A percentile compares a stretch with the other conserved stretches of the same genome.
These are phyloP conservation scores for Penicillium salamii DNA, from an alignment of 495 filamentous ascomycete genomes.

Conservation along the genomic window DNA sequence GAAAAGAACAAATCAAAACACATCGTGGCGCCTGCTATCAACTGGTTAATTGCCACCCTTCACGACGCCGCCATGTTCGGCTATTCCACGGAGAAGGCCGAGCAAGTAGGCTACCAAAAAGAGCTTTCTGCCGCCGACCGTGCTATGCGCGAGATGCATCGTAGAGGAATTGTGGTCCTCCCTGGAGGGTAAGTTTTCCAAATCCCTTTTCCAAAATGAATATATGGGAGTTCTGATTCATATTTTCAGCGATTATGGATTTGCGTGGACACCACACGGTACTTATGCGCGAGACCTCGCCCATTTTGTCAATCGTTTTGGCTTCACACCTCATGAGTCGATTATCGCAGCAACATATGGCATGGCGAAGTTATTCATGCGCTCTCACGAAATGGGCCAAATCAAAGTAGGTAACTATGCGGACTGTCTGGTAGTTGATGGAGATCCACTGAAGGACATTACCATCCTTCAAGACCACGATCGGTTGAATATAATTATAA, in stretches of 20 bases:
- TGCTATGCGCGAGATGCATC: constrained; percentile 47
- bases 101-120: constrained; percentile 43
- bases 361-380: constrained; percentile 50
- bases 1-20: constrained; percentile 43
- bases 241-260: constrained; percentile 45
- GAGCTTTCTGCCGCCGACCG: constrained; percentile 42
- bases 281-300: constrained; percentile 49
- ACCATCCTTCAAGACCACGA: constrained; percentile 45
- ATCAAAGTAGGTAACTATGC: constrained; percentile 47
- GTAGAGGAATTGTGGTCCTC: constrained; percentile 44
- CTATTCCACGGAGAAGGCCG: constrained; percentile 41
- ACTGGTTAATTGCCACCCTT: constrained; percentile 43
- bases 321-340: constrained; percentile 49
- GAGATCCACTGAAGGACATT: constrained; percentile 47
- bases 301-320: constrained; percentile 49
- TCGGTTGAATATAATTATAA: constrained; percentile 44
- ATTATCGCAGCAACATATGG: constrained; percentile 48
- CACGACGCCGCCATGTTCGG: constrained; percentile 45
- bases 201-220: not conserved
- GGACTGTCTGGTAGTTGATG: constrained; percentile 48
- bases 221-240: not conserved
- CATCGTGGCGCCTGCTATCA: constrained; percentile 47
- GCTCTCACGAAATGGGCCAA: constrained; percentile 46
- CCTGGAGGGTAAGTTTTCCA: constrained; percentile 32
- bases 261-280: constrained; percentile 52